Base-by-base conservation (phyloP, 179 eudicot species). In the Pouteria campechiana region DNA sequence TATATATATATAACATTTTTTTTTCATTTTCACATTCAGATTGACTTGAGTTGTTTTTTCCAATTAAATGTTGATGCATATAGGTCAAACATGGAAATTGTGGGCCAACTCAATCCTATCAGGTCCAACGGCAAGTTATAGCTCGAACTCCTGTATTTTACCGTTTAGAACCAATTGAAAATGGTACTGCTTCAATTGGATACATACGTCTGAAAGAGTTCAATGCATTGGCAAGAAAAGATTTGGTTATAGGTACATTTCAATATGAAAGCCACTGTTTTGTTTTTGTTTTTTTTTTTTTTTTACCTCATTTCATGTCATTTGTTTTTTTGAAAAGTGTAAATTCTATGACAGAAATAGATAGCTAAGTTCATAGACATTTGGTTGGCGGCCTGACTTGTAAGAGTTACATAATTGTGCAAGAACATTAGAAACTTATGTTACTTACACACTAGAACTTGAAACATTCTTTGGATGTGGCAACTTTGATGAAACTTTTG, bases 211-310 rank as follows among this genome's bases (percentile, higher is more conserved):
- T 89, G 8, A 89, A 85, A 64, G 97, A 89, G 69, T 89, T 89
- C 67, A 89, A 89, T 79, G 95, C 97, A 17, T 61, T 81, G 67
- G 97, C 97, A 10, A 89, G 68, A 62, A 89, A 86, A 66, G 93
- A 89, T 70, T 57, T 89, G 49, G 78, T 81, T 14, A 85, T 69
- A 66, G 97, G 97, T 89, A 65, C 14, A 14, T 57, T 25, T 7
- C 29, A 16, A 17, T 27, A n/a, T n/a, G n/a, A n/a, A n/a, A n/a
- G n/a, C n/a, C n/a, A n/a, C n/a, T n/a, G n/a, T n/a, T n/a, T n/a
- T n/a, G n/a, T n/a, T n/a, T n/a, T n/a, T n/a, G n/a, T n/a, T n/a
- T n/a, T n/a, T n/a, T n/a, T n/a, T n/a, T n/a, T n/a, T n/a, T n/a
- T n/a, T n/a, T n/a, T n/a, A n/a, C n/a, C n/a, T n/a, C n/a, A n/a